Conservation (phyloP, 306 rosid species). For the Sesbania bispinosa region DNA sequence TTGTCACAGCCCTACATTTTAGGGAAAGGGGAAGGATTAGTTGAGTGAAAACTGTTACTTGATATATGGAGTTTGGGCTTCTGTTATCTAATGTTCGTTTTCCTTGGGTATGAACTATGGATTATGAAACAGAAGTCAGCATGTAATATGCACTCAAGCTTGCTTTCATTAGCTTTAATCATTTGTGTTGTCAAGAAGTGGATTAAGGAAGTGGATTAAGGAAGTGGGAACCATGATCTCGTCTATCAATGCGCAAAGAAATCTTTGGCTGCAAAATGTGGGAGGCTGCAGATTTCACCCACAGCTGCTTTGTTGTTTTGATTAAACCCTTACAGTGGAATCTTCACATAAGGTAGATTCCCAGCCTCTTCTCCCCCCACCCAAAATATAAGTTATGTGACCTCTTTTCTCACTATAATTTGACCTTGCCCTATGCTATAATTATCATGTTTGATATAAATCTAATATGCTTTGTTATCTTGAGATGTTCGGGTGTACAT, state of each 20-base stretch:
- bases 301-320: conserved; percentile 50
- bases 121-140: conserved; percentile 45
- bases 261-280: conserved; percentile 56
- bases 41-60: conserved; percentile 47
- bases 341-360: conserved; percentile 71
- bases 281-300: conserved; percentile 54
- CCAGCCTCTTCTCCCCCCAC: conserved; percentile 19
- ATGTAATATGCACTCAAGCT: conserved; percentile 42
- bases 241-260: conserved; percentile 46
- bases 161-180: conserved; percentile 44
- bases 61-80: conserved; percentile 54
- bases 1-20: conserved; percentile 38
- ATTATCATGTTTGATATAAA: not conserved
- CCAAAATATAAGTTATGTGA: conserved; percentile 11
- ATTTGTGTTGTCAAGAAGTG: conserved; percentile 45
- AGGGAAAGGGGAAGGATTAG: conserved; percentile 41
- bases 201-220: too few species aligned
- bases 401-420: conserved; percentile 9
- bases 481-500: conserved; percentile 9
- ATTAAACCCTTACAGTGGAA: conserved; percentile 38
- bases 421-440: conserved; percentile 16
- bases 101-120: conserved; percentile 56
- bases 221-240: conserved; percentile 43
- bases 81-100: conserved; percentile 44
- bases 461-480: conserved; percentile 11